Evolutionary conservation across 768 basidiomycete genomes (phyloP), one percentile per base, ranked within the genome.

Genomic region (Lactarius sp.): DNA sequence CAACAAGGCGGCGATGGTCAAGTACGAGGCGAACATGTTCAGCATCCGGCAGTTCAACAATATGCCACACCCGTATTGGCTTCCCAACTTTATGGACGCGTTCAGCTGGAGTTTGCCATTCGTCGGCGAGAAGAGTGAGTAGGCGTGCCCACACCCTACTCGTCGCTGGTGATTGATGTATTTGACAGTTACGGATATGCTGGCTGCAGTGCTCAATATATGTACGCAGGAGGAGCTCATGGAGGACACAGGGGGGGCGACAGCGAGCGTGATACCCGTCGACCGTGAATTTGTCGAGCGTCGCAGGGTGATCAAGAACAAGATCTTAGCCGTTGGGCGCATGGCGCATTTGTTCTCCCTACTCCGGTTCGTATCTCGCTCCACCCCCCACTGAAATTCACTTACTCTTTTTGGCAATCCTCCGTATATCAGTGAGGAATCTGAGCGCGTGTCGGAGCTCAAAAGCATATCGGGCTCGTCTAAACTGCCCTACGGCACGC

Each of bases 21-120:
- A 98, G 77, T 98, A 98, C 72, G 97, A 98, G 77, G 94, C 92
- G 75, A 99, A 98, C 72, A 94, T 96, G 64, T 93, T 98, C 87
- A 98, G 96, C 75, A 98, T 98, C 70, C 85, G 94, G 52, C 96
- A 98, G 73, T 98, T 97, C 79, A 97, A 98, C 77, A 93, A 90
- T 73, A 91, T 89, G 3, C 94, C 95, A 12, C 95, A 97, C 70
- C 88, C 88, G 4, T 97, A 92, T 74, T 96, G 94, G 93, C 75
- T 98, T 33, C 95, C 95, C 0, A 97, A 97, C 77, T 97, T 97
- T 70, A 95, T 95, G 85, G 92, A 98, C 71, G 94, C 93, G 33
- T 98, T 98, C 73, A 96, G 94, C 16, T 98, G 95, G 96, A 92
- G 90, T 80, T 74, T 98, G 63, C 96, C 96, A 0, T 98, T 98